Conservation (phyloP, 306 rosid species). For the Biancaea sappan region DNA sequence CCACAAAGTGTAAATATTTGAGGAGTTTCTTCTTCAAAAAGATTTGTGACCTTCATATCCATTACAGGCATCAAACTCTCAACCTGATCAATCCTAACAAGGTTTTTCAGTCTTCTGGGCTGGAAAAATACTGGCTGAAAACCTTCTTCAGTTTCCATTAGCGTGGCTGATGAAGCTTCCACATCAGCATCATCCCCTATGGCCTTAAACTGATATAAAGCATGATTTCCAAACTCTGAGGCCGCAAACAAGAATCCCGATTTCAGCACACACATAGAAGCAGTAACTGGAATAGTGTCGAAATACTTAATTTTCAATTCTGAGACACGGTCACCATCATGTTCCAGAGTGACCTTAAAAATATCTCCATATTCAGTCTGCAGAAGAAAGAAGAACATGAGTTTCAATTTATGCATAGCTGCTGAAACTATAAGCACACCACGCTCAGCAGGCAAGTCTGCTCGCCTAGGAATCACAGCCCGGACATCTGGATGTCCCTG, state of each 20-base stretch:
- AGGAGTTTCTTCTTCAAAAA: conserved; percentile 97
- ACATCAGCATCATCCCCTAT: conserved; percentile 94
- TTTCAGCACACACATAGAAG: conserved; percentile 95
- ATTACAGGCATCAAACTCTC: conserved; percentile 93
- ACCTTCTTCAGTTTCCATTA: conserved; percentile 92
- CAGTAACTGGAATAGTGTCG: conserved; percentile 89
- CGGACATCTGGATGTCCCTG: conserved; percentile 86
- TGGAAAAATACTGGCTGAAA: conserved; percentile 89
- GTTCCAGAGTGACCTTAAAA: conserved; percentile 85
- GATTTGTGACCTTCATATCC: conserved; percentile 91
- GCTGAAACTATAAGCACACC: conserved; percentile 95
- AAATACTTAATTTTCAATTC: conserved; percentile 87
- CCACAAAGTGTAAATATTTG: conserved; percentile 95
- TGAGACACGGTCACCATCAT: conserved; percentile 72
- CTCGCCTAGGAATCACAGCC: conserved; percentile 91
- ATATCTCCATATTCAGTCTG: conserved; percentile 98
- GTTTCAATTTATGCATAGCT: conserved; percentile 79
- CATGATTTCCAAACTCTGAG: conserved; percentile 92
- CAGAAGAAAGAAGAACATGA: conserved; percentile 85
- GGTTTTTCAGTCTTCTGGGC: conserved; percentile 87
- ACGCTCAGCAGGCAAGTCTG: conserved; percentile 83
- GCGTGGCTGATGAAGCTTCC: conserved; percentile 80
- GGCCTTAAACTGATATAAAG: conserved; percentile 81
- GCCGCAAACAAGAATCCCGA: conserved; percentile 93
- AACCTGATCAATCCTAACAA: conserved; percentile 90